These are phyloP conservation scores for Cyberlindnera petersonii DNA, from an alignment of 805 yeast genomes.

Conservation along the genomic window DNA sequence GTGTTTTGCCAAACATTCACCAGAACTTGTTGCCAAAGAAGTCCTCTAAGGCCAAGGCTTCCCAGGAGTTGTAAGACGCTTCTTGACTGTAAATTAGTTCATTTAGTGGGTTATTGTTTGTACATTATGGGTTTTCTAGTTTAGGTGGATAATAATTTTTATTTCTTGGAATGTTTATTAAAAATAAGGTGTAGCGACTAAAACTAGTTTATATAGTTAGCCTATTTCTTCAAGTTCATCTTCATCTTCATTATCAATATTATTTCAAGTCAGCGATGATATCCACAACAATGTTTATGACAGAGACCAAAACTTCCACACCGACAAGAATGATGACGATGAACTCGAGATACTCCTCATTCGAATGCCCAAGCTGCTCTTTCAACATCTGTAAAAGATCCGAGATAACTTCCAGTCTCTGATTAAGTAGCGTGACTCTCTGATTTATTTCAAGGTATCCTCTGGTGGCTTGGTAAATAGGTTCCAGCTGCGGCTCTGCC, in stretches of 20 bases:
- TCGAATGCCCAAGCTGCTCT: constrained; percentile 94
- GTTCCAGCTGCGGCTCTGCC: constrained; percentile 98
- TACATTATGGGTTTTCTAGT: constrained; percentile 26
- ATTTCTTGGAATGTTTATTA: constrained; percentile 17
- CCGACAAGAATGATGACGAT: constrained; percentile 89
- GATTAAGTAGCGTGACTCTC: constrained; percentile 84
- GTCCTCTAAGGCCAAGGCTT: constrained; percentile 54
- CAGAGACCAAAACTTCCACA: constrained; percentile 85
- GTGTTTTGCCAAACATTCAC: constrained; percentile 98
- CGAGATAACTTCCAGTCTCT: constrained; percentile 87
- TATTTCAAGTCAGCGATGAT: constrained; percentile 35
- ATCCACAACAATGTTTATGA: constrained; percentile 72
- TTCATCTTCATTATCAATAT: neutral
- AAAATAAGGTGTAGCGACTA: neutral
- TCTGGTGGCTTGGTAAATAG: constrained; percentile 94
- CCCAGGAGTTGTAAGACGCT: constrained; percentile 53
- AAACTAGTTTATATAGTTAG: too few relatives aligned
- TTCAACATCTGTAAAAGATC: constrained; percentile 94
- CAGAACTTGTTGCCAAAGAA: constrained; percentile 87
- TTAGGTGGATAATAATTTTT: constrained; percentile 25
- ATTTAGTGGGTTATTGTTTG: constrained; percentile 20
- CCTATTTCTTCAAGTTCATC: too few relatives aligned
- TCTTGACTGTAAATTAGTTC: constrained; percentile 15
- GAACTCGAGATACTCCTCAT: constrained; percentile 86
- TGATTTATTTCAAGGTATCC: constrained; percentile 95